These are phyloP conservation scores for Talaromyces sp. DNA, from an alignment of 2,329 filamentous ascomycete species.

Conservation along the genomic window DNA sequence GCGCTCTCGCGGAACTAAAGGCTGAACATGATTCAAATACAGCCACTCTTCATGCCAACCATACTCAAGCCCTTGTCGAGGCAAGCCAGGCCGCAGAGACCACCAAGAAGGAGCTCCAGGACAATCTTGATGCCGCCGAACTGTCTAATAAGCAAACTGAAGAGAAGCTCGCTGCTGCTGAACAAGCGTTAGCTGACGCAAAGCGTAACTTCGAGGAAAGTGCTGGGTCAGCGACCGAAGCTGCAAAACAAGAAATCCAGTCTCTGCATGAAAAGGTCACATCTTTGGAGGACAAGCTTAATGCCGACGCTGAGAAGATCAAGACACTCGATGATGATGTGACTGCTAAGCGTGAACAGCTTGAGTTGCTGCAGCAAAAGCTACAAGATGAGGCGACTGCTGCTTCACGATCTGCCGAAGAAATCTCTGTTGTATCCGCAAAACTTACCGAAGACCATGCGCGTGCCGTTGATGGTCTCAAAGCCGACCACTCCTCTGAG, in stretches of 20 bases:
- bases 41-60: constrained; percentile 22
- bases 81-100: constrained; percentile 29
- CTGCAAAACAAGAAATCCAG: constrained; percentile 32
- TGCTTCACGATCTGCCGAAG: constrained; percentile 29
- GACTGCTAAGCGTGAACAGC: constrained; percentile 32
- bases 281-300: constrained; percentile 28
- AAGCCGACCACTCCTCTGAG: constrained; percentile 30
- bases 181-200: constrained; percentile 29
- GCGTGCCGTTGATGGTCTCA: constrained; percentile 28
- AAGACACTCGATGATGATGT: constrained; percentile 31
- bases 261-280: constrained; percentile 31
- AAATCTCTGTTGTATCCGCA: constrained; percentile 27
- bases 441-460: constrained; percentile 29
- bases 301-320: constrained; percentile 27
- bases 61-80: constrained; percentile 30
- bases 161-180: constrained; percentile 28
- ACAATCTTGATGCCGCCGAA: constrained; percentile 30
- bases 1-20: constrained; percentile 25
- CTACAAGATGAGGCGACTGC: constrained; percentile 32
- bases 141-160: constrained; percentile 26
- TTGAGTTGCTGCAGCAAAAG: constrained; percentile 33
- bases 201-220: constrained; percentile 32
- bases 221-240: constrained; percentile 27
- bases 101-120: constrained; percentile 27
- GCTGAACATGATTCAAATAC: constrained; percentile 22